A percentile compares a stretch with the other conserved stretches of the same genome.
phyloP scores from a whole-genome alignment of 192 early-diverging fungal genomes.

The Paraglomus occultum region DNA sequence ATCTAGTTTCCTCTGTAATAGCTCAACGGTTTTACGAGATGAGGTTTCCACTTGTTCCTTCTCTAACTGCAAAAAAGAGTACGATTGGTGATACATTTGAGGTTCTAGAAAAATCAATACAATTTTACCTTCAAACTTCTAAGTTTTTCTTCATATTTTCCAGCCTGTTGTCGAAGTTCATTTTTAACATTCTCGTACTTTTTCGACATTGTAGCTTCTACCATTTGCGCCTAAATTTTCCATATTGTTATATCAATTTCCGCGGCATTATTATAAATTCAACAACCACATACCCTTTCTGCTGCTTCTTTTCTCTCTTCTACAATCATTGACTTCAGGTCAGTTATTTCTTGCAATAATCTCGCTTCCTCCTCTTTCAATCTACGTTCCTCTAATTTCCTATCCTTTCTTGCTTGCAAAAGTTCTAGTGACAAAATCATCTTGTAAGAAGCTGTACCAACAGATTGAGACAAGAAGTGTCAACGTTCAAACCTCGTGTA shows the following conservation, averaged over 20 bases:
- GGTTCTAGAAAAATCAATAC: neutral
- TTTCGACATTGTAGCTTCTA: neutral
- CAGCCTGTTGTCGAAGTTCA: neutral
- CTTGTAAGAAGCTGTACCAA: neutral
- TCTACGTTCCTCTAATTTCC: conserved; percentile 42
- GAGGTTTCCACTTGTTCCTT: conserved; percentile 30
- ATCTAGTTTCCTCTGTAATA: conserved; percentile 13
- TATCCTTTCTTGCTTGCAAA: conserved; percentile 32
- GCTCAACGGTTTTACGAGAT: neutral
- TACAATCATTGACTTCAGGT: conserved; percentile 23
- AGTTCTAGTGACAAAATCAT: conserved; percentile 40
- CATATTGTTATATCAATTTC: no score
- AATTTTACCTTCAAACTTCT: conserved; percentile 3
- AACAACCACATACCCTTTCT: conserved; percentile 32
- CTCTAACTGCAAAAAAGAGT: conserved; percentile 23
- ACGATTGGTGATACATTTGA: neutral
- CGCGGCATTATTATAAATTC: neutral
- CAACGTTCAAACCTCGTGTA: conserved; percentile 32
- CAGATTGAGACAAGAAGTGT: conserved; percentile 22
- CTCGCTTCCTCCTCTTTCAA: conserved; percentile 50
- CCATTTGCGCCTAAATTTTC: neutral
- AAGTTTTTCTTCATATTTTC: neutral
- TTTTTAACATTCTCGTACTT: neutral
- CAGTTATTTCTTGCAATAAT: conserved; percentile 39
- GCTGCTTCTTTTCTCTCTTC: conserved; percentile 29